Conservation (phyloP, 192 early-diverging fungal genomes). For the Gonapodya sp. region DNA sequence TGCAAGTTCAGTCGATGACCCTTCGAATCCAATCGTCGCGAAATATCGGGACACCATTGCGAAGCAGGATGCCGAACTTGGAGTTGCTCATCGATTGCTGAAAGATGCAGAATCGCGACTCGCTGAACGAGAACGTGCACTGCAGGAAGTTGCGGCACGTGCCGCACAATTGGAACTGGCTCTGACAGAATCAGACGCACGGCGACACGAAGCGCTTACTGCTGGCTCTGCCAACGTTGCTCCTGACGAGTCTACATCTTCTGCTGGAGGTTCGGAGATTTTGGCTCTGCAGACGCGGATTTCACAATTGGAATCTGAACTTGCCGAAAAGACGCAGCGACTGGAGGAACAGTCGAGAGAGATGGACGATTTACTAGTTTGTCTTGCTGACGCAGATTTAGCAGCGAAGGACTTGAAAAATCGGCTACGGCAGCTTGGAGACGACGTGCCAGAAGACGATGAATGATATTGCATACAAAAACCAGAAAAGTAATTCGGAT, state of each 20-base stretch:
- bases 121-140: background rate
- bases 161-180: background rate
- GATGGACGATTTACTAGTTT: slow-evolving; percentile 77
- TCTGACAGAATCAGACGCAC: background rate
- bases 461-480: too few relatives aligned
- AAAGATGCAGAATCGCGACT: background rate
- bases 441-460: background rate
- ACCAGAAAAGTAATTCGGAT: too few relatives aligned
- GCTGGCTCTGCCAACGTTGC: background rate
- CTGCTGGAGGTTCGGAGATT: background rate
- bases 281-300: background rate
- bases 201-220: background rate
- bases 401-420: slow-evolving; percentile 36
- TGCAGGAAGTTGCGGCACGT: slow-evolving; percentile 1
- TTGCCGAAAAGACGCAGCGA: slow-evolving; percentile 33
- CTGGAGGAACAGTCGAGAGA: slow-evolving; percentile 24
- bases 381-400: slow-evolving; percentile 73
- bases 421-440: background rate
- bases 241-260: too few relatives aligned
- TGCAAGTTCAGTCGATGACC: background rate
- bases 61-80: background rate
- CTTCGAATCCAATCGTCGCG: background rate
- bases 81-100: background rate
- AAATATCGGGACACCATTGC: background rate
- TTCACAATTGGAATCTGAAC: slow-evolving; percentile 14